phyloP scores from a whole-genome alignment of 2,329 filamentous ascomycete genomes.

The Nakataea oryzae region DNA sequence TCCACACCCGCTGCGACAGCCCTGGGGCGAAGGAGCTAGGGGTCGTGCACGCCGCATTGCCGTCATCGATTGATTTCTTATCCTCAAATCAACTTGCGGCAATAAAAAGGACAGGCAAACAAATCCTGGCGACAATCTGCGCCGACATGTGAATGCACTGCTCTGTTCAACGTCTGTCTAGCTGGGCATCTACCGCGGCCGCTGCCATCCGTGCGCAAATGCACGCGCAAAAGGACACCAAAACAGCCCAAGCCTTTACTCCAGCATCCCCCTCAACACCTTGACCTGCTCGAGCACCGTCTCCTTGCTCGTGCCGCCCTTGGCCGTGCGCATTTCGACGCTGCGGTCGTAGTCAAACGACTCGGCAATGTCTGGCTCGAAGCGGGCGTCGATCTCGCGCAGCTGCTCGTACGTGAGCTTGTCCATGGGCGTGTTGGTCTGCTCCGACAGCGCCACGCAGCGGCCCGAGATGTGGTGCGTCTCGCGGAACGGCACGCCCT shows the following conservation, averaged over 20 bases:
- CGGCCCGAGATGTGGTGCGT: slow-evolving; percentile 73
- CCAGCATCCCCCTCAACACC: slow-evolving; percentile 10
- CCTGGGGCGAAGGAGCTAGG: too few species aligned
- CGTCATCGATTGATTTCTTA: too few species aligned
- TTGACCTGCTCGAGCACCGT: slow-evolving; percentile 14
- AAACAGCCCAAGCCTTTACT: background rate
- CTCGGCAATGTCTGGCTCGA: slow-evolving; percentile 59
- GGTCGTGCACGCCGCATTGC: too few species aligned
- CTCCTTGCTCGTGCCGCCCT: slow-evolving; percentile 66
- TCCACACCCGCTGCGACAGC: background rate
- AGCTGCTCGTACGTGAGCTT: slow-evolving; percentile 57
- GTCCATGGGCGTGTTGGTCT: slow-evolving; percentile 58
- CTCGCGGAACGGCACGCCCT: slow-evolving; percentile 71
- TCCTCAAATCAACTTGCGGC: too few species aligned
- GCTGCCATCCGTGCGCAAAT: background rate
- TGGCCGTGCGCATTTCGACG: slow-evolving; percentile 68
- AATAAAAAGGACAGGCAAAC: too few species aligned
- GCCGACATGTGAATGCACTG: too few species aligned
- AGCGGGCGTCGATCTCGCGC: slow-evolving; percentile 55
- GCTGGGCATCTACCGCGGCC: too few species aligned
- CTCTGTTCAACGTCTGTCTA: too few species aligned
- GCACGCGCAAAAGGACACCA: background rate
- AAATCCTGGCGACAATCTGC: too few species aligned
- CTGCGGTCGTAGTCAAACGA: slow-evolving; percentile 74
- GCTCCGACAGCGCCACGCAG: slow-evolving; percentile 63